phyloP scores from a whole-genome alignment of 768 basidiomycete genomes.

The Mycena maculata region DNA sequence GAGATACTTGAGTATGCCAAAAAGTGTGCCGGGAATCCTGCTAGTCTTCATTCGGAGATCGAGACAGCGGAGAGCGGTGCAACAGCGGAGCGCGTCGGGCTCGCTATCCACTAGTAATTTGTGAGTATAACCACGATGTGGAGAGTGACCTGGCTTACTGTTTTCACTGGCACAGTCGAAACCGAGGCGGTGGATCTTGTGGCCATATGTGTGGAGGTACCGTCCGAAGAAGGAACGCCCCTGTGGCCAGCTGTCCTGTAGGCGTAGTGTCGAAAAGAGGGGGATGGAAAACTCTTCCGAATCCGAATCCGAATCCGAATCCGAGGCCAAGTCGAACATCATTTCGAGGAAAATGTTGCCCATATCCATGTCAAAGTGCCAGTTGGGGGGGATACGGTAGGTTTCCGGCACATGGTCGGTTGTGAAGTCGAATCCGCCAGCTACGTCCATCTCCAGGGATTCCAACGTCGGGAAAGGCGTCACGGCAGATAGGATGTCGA shows the following conservation, averaged over 20 bases:
- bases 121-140: background rate
- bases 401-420: background rate
- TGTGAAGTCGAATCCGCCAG: background rate
- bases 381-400: background rate
- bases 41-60: background rate
- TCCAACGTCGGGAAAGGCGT: background rate
- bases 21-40: background rate
- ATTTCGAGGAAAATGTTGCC: conserved; percentile 5
- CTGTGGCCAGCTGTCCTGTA: conserved; percentile 16
- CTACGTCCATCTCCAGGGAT: background rate
- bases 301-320: too few relatives aligned
- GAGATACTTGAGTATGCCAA: background rate
- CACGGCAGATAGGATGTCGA: background rate
- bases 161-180: conserved; percentile 11
- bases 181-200: background rate
- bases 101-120: background rate
- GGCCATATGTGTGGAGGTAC: background rate
- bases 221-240: background rate
- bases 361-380: background rate
- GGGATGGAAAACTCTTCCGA: background rate
- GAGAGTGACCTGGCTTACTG: conserved; percentile 2
- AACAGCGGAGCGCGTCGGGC: background rate
- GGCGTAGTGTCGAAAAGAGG: background rate
- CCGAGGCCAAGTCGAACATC: conserved; percentile 1
- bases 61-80: conserved; percentile 1